These are phyloP conservation scores for Fusarium burgessii DNA, from an alignment of 2,329 filamentous ascomycete genomes.

Conservation along the genomic window DNA sequence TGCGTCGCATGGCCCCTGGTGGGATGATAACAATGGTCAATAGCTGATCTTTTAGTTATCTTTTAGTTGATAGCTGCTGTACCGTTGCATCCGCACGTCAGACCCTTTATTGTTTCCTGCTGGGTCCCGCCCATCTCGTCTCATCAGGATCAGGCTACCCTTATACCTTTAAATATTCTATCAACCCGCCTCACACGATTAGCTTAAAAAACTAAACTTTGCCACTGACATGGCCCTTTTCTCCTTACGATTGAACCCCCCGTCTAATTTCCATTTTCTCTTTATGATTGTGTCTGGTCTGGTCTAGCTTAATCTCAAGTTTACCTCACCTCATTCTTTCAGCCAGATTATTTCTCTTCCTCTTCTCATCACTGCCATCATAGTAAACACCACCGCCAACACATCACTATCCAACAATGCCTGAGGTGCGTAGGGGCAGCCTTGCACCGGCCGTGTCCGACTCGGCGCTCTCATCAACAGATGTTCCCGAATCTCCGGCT, in stretches of 20 bases:
- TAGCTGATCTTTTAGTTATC: not conserved
- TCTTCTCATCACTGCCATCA: not conserved
- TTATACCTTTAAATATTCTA: not conserved
- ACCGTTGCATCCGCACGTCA: slow-evolving; percentile 17
- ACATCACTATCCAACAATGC: slow-evolving; percentile 39
- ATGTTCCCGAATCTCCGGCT: slow-evolving; percentile 18
- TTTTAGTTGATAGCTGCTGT: not conserved
- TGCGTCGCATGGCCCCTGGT: slow-evolving; percentile 4
- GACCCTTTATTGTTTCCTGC: not conserved
- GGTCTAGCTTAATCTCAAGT: slow-evolving; percentile 1
- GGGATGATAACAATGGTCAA: not conserved
- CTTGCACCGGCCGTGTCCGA: slow-evolving; percentile 37
- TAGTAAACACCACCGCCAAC: not conserved
- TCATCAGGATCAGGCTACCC: slow-evolving; percentile 12
- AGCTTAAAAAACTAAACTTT: slow-evolving; percentile 16
- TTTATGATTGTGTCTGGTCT: slow-evolving; percentile 7
- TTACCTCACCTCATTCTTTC: slow-evolving; percentile 1
- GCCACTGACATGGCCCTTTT: slow-evolving; percentile 26
- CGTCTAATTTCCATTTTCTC: slow-evolving; percentile 4
- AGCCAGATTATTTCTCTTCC: not conserved
- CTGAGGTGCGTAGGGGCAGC: slow-evolving; percentile 48
- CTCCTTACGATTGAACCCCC: slow-evolving; percentile 1
- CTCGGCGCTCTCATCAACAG: slow-evolving; percentile 33
- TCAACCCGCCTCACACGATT: not conserved
- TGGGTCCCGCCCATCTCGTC: not conserved